phyloP scores from a whole-genome alignment of 768 basidiomycete species.

The Pisolithus albus region DNA sequence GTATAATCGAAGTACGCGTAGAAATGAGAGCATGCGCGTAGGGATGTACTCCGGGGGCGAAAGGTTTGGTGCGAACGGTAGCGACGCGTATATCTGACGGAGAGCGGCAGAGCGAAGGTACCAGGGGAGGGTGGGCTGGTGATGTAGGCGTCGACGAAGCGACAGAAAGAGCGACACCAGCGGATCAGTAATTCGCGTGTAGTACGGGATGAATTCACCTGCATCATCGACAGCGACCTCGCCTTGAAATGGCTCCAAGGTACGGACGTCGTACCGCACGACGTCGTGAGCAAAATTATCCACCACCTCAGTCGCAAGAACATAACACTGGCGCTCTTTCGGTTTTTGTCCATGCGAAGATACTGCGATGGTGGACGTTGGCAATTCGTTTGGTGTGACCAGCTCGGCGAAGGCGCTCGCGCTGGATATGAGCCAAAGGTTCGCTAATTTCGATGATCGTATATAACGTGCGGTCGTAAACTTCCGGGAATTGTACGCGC shows the following conservation, averaged over 20 bases:
- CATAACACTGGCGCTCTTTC: slow-evolving; percentile 85
- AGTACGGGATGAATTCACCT: slow-evolving; percentile 81
- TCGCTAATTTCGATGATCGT: slow-evolving; percentile 92
- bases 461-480: slow-evolving; percentile 89
- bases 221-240: slow-evolving; percentile 68
- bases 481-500: slow-evolving; percentile 72
- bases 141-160: slow-evolving; percentile 53
- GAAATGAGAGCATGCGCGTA: slow-evolving; percentile 79
- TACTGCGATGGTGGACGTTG: slow-evolving; percentile 64
- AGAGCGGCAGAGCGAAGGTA: slow-evolving; percentile 49
- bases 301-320: slow-evolving; percentile 94
- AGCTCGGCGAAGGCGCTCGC: slow-evolving; percentile 48
- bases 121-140: slow-evolving; percentile 50
- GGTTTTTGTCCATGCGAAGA: slow-evolving; percentile 75
- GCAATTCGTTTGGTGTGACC: slow-evolving; percentile 39
- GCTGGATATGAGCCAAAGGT: slow-evolving; percentile 68
- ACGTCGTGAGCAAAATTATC: slow-evolving; percentile 98
- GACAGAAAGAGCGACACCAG: slow-evolving; percentile 73
- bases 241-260: slow-evolving; percentile 78
- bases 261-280: slow-evolving; percentile 79
- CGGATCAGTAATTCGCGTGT: slow-evolving; percentile 79
- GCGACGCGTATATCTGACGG: slow-evolving; percentile 54
- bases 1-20: slow-evolving; percentile 71
- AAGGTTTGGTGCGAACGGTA: slow-evolving; percentile 90
- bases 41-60: slow-evolving; percentile 87